A percentile compares a stretch with the other conserved stretches of the same genome.
phyloP scores from a whole-genome alignment of 2,329 filamentous ascomycete genomes.

The Colletotrichum chlorophyti region DNA sequence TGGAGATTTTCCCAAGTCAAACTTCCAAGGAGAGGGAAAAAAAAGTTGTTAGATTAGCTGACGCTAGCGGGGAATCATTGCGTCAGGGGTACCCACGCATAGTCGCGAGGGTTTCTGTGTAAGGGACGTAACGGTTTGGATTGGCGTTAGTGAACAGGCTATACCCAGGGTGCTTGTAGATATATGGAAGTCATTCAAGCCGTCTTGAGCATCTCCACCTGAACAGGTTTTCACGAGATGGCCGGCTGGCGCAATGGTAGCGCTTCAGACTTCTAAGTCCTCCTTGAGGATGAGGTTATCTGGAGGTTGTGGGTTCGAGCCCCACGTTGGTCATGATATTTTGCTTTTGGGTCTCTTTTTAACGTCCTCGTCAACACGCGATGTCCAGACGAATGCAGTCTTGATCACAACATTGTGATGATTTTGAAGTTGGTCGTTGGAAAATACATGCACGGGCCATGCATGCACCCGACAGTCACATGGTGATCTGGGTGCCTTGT shows the following conservation, averaged over 20 bases:
- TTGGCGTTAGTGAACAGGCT: not conserved
- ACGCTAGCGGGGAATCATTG: not conserved
- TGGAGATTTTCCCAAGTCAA: not conserved
- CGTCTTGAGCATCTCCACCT: not conserved
- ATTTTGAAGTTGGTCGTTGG: too few relatives aligned
- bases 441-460: too few relatives aligned
- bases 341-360: not conserved
- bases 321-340: slow-evolving; percentile 24
- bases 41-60: not conserved
- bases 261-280: slow-evolving; percentile 24
- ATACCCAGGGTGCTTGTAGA: not conserved
- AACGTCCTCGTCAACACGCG: not conserved
- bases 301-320: slow-evolving; percentile 27
- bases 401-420: not conserved
- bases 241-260: slow-evolving; percentile 29
- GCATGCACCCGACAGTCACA: too few relatives aligned
- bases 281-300: not conserved
- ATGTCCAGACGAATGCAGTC: not conserved
- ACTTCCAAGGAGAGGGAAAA: not conserved
- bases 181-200: not conserved
- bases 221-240: not conserved
- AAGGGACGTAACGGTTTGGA: not conserved
- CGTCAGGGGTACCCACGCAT: slow-evolving; percentile 1
- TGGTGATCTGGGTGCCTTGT: too few relatives aligned
- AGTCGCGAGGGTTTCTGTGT: too few relatives aligned